These are phyloP conservation scores for Colletotrichum navitas DNA, from an alignment of 2,329 filamentous ascomycete species.

Conservation along the genomic window DNA sequence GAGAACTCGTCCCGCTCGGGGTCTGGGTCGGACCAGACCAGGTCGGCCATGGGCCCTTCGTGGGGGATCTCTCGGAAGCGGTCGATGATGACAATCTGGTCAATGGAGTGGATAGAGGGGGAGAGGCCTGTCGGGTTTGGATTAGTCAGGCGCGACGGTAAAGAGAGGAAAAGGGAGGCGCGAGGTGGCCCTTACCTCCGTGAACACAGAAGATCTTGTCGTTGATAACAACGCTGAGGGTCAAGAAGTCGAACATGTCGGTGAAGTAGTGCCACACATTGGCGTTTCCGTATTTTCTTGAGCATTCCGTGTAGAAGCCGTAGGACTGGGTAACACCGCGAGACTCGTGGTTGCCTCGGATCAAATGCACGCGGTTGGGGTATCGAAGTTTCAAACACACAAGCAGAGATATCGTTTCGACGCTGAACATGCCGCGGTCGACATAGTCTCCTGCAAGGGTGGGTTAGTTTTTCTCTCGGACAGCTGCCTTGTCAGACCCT, in stretches of 20 bases:
- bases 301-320: conserved; percentile 98
- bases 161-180: not conserved
- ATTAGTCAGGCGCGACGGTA: not conserved
- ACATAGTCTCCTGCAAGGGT: conserved; percentile 85
- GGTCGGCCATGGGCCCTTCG: conserved; percentile 98
- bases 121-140: conserved; percentile 71
- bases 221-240: conserved; percentile 96
- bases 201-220: conserved; percentile 99
- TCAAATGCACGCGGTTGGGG: conserved; percentile 93
- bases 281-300: conserved; percentile 96
- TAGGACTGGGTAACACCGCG: conserved; percentile 98
- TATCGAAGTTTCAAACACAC: conserved; percentile 98
- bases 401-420: conserved; percentile 97
- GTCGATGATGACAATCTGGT: conserved; percentile 99
- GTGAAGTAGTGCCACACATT: conserved; percentile 99
- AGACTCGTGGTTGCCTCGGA: conserved; percentile 97
- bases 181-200: conserved; percentile 68
- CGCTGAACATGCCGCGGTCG: conserved; percentile 97
- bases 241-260: conserved; percentile 99
- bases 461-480: not conserved
- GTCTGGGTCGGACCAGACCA: conserved; percentile 98
- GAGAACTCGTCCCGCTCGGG: conserved; percentile 98
- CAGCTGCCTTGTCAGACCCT: conserved; percentile 3
- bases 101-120: conserved; percentile 95
- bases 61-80: conserved; percentile 98